Base-by-base conservation (phyloP, 1,139 yeast genomes). In the Lodderomyces jiufengensis region DNA sequence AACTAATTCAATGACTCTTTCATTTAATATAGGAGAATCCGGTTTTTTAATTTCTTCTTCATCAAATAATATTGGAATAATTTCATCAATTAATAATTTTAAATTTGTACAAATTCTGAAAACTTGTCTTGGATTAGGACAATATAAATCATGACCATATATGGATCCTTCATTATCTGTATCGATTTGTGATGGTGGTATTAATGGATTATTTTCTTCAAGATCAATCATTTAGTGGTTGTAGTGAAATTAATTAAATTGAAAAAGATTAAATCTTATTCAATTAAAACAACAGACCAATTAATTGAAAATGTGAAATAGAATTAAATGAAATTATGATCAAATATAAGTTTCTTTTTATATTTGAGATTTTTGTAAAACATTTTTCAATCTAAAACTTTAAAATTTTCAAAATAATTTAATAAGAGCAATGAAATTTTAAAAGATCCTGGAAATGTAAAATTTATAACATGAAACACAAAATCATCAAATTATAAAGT, bases 91-190 rank as follows among this genome's bases (percentile, higher is more conserved):
- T 31, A 87, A 63, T 34, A 68, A 64, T 54, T 87, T 86, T 54
- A 87, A 67, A 48, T 86, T 83, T 41, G 84, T 61, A 27, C 94
- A 84, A 36, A 87, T 78, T 36, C 92, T 68, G 40, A 86, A 66
- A 1, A 79, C 70, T 55, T 86, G 95, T 46, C 92, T 69, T 8
- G 88, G 66, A 31, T 76, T 73, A 9, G 90, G 88, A 20, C 68
- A 59, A 39, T 40, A 51, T 15, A 41, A 42, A 5, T 33, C 42
- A 9, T 28, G 33, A 3, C 43, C 42, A 33, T 39, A 41, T 8
- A 42, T 36, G n/a, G 40, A 38, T 2, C 45, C 43, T 33, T 42
- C 45, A 27, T 42, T 34, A 15, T 37, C 31, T 6, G 18, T 40
- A 9, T 37, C 39, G n/a, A 22, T 28, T 29, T 37, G 39, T 5